phyloP scores from a whole-genome alignment of 2,329 filamentous ascomycete genomes.

The Calonectria naviculata region DNA sequence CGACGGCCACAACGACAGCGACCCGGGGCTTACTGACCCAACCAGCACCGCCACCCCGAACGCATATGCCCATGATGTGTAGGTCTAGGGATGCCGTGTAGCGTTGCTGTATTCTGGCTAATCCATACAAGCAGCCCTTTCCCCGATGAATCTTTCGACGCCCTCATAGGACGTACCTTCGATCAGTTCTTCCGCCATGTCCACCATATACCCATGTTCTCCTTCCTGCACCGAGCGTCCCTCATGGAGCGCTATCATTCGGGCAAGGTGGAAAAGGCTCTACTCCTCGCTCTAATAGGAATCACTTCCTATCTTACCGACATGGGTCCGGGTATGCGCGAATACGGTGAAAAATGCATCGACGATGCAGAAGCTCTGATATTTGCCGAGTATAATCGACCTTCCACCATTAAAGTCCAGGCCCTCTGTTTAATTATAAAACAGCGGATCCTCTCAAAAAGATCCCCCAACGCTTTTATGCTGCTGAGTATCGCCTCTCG shows the following conservation, averaged over 20 bases:
- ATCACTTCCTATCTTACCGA: constrained; percentile 68
- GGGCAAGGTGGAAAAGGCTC: constrained; percentile 64
- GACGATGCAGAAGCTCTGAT: constrained; percentile 66
- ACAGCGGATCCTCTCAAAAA: constrained; percentile 56
- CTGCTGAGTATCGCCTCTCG: constrained; percentile 55
- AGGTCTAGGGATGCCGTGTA: constrained; percentile 29
- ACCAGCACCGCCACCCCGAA: constrained; percentile 47
- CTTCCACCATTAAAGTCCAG: constrained; percentile 67
- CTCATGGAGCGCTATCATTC: constrained; percentile 69
- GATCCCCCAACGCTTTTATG: constrained; percentile 58
- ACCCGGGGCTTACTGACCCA: constrained; percentile 48
- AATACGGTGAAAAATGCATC: constrained; percentile 65
- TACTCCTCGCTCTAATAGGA: constrained; percentile 65
- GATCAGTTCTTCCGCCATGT: constrained; percentile 69
- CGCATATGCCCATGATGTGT: constrained; percentile 48
- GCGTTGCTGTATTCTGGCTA: constrained; percentile 26
- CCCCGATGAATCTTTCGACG: constrained; percentile 58
- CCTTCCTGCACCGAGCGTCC: constrained; percentile 68
- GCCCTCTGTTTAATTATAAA: constrained; percentile 58
- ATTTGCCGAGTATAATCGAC: constrained; percentile 63
- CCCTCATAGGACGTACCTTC: constrained; percentile 63
- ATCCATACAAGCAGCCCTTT: constrained; percentile 41
- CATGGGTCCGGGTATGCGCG: constrained; percentile 61
- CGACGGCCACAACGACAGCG: constrained; percentile 48
- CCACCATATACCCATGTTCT: constrained; percentile 69